phyloP scores from a whole-genome alignment of 1,284 basidiomycete species.

The Singerocomus inundabilis region DNA sequence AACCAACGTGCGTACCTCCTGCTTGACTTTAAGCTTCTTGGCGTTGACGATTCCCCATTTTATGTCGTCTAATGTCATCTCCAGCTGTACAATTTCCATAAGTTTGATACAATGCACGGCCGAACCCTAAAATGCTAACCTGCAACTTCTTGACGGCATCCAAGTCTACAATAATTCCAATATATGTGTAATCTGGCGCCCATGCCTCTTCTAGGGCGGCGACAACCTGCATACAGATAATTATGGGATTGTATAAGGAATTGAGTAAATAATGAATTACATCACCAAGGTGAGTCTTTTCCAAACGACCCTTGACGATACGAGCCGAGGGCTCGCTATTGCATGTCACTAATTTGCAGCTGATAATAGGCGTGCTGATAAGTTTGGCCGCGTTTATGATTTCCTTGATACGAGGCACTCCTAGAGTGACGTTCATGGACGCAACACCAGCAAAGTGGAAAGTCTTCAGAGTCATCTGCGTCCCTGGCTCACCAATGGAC shows the following conservation, averaged over 20 bases:
- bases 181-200: constrained; percentile 89
- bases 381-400: constrained; percentile 98
- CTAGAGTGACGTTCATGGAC: constrained; percentile 99
- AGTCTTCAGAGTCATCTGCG: constrained; percentile 99
- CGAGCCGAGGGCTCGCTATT: constrained; percentile 89
- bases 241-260: not conserved
- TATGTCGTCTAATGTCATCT: constrained; percentile 91
- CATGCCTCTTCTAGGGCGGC: constrained; percentile 95
- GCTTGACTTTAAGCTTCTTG: constrained; percentile 92
- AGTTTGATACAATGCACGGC: not conserved
- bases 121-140: constrained; percentile 40
- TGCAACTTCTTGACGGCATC: constrained; percentile 90
- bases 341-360: constrained; percentile 86
- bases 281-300: constrained; percentile 94
- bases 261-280: constrained; percentile 39
- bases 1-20: constrained; percentile 55
- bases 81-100: constrained; percentile 54
- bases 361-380: constrained; percentile 98
- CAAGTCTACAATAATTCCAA: constrained; percentile 91
- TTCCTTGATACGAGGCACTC: constrained; percentile 99
- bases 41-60: constrained; percentile 88
- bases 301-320: constrained; percentile 95
- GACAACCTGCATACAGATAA: constrained; percentile 60
- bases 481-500: constrained; percentile 99
- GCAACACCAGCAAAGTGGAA: constrained; percentile 99